Base-by-base conservation (phyloP, 495 filamentous ascomycete species). In the Lasiosphaeriaceae sp. region DNA sequence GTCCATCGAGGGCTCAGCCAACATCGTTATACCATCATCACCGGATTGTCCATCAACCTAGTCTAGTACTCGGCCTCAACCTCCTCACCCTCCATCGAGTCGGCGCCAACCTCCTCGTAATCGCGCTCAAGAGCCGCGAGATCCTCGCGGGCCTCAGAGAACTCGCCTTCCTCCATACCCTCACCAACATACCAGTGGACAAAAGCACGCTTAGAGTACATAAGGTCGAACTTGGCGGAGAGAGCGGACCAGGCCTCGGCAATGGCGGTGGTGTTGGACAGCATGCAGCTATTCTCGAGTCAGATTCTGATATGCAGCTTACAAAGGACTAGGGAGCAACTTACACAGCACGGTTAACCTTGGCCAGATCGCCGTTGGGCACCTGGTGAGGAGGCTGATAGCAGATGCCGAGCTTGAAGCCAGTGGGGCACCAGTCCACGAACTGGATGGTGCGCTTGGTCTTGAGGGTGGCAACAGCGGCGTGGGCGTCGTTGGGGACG, bases 161-260 rank as follows among this genome's bases (percentile, higher is more conserved):
- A 98, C 76, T 98, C 94, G 71, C 94, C 94, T 77, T 98, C 94
- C 82, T 98, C 94, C 94, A 98, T 98, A 85, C 94, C 94, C 83
- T 98, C 94, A 78, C 94, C 94, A 72, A 98, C 94, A 67, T 98
- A 98, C 94, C 94, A 98, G 78, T 98, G 94, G 50, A 98, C 94
- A 80, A 98, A 98, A 54, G 94, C 94, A 77, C 94, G 94, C 86
- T 98, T 98, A 72, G 92, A 92, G 84, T 97, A 97, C 94, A 98
- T 98, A 71, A 98, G 91, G 66, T 98, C 94, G 78, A 98, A 98
- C 79, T 98, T 98, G 84, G 89, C 87, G 54, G 93, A 95, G 51
- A 98, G 88, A 66, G 93, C 90, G 48, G 91, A 90, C 94, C 94
- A 98, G 55, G 94, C 94, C 80, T 98, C 93, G 68, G 92, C 90